Base-by-base conservation (phyloP, 225 moss, liverwort and hornwort species). In the Asterella californica region DNA sequence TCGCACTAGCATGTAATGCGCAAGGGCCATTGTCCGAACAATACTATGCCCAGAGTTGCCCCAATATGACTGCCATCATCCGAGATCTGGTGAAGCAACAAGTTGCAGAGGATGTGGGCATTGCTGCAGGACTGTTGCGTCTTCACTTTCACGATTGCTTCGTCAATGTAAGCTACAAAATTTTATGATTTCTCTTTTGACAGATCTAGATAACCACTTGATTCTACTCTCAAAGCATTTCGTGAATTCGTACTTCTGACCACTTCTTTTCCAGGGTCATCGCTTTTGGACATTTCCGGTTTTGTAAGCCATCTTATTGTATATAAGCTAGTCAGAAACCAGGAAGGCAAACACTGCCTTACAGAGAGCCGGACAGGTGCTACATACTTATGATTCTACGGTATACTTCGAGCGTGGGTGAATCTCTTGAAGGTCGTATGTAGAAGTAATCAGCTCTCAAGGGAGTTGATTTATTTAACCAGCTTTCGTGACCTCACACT, bases 61-160 rank as follows among this genome's bases (percentile, higher is more conserved):
- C 79, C 65, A 68, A 79, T 37, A 69, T 70, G 30, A 54, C 50
- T 1, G 24, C 19, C 68, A 68, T 79, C 47, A 52, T 79, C n/a
- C 57, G 53, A 38, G 50, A 54, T 65, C 45, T 67, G 34, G 79
- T 79, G 34, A 55, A 37, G 53, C 52, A 47, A 6, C 34, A 34
- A 18, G 79, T 79, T 36, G 53, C 49, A 50, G 25, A 50, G 9
- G 65, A 70, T 42, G 34, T 42, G 48, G 70, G 79, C 7, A 57
- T 70, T 15, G 79, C 68, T 50, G 79, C 79, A 53, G 79, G 79
- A 34, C 50, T 79, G 11, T 18, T 79, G 32, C 79, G 79, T 25
- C 59, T 79, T 6, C 79, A 79, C 38, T 79, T 79, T n/a, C 79
- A 79, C 48, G 79, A 79, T 29, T 79, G 79, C 69, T 79, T 79